These are phyloP conservation scores for Lachancea lanzarotensis DNA, from an alignment of 805 yeast genomes.

Conservation along the genomic window DNA sequence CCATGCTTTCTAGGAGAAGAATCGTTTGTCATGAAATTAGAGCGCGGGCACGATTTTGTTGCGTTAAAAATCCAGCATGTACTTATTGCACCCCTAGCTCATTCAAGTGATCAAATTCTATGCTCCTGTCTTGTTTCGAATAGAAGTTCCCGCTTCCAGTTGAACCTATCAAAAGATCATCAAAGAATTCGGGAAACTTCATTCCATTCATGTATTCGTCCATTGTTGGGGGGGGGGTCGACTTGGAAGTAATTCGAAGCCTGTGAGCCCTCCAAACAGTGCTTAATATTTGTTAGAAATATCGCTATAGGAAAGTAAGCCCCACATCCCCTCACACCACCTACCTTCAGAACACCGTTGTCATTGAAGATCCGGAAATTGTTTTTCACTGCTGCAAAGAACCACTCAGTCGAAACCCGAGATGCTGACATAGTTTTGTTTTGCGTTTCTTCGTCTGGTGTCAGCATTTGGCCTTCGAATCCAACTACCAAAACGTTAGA, in stretches of 20 bases:
- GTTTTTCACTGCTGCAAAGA: slow-evolving; percentile 4
- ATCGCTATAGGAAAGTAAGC: slow-evolving; percentile 3
- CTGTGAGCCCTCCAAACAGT: slow-evolving; percentile 1
- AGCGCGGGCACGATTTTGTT: not conserved
- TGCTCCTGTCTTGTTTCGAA: not conserved
- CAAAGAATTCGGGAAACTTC: slow-evolving; percentile 1
- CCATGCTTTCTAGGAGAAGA: not conserved
- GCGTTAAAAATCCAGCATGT: not conserved
- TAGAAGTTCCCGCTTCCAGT: not conserved
- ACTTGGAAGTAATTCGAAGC: slow-evolving; percentile 1
- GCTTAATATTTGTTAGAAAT: slow-evolving; percentile 2
- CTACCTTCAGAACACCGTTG: slow-evolving; percentile 2
- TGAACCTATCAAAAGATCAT: not conserved
- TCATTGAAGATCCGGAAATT: not conserved
- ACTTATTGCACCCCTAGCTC: not conserved
- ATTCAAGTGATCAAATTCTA: not conserved
- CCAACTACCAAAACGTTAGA: slow-evolving; percentile 1
- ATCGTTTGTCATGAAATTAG: not conserved
- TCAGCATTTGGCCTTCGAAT: not conserved
- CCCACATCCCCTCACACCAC: slow-evolving; percentile 4
- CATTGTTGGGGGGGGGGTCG: slow-evolving; percentile 4
- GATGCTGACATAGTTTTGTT: not conserved
- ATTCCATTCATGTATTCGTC: slow-evolving; percentile 2
- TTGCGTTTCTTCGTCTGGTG: not conserved
- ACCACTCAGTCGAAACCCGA: slow-evolving; percentile 4